A percentile compares a stretch with the other conserved stretches of the same genome.
These are phyloP conservation scores for Blastomyces percursus DNA, from an alignment of 2,329 filamentous ascomycete species.

Conservation along the genomic window DNA sequence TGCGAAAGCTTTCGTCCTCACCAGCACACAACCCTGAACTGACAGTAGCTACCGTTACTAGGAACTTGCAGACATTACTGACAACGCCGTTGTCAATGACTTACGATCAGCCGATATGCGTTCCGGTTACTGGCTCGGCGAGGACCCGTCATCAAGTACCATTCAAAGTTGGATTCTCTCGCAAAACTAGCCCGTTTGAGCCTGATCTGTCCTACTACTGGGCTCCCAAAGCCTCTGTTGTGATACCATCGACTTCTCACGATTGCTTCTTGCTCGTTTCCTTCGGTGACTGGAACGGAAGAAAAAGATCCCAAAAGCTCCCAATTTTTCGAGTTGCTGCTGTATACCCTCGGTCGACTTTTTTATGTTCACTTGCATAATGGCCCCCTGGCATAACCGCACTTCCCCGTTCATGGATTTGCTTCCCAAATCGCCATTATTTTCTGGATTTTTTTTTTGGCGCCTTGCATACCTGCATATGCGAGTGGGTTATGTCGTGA, in stretches of 20 bases:
- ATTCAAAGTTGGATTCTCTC: conserved; percentile 39
- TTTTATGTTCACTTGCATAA: not conserved
- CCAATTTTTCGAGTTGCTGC: not conserved
- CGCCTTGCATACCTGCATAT: not conserved
- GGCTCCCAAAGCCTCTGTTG: not conserved
- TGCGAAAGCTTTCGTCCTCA: not conserved
- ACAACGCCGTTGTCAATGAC: conserved; percentile 45
- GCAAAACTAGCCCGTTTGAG: conserved; percentile 14
- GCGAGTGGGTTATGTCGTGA: not conserved
- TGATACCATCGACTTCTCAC: not conserved
- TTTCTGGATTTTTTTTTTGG: not conserved
- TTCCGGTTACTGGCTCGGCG: conserved; percentile 50
- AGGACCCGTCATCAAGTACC: conserved; percentile 46
- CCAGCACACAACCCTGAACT: not conserved
- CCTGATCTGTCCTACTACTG: not conserved
- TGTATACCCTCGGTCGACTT: conserved; percentile 4
- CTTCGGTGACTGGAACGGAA: not conserved
- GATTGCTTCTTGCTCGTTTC: not conserved
- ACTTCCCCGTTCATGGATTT: not conserved
- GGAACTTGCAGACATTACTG: conserved; percentile 48
- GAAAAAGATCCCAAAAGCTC: not conserved
- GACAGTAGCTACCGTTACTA: conserved; percentile 21
- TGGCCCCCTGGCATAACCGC: not conserved
- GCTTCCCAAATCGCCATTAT: not conserved
- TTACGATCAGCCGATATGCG: conserved; percentile 45